phyloP scores from a whole-genome alignment of 192 early-diverging fungal genomes.

The Gonapodya prolifera region DNA sequence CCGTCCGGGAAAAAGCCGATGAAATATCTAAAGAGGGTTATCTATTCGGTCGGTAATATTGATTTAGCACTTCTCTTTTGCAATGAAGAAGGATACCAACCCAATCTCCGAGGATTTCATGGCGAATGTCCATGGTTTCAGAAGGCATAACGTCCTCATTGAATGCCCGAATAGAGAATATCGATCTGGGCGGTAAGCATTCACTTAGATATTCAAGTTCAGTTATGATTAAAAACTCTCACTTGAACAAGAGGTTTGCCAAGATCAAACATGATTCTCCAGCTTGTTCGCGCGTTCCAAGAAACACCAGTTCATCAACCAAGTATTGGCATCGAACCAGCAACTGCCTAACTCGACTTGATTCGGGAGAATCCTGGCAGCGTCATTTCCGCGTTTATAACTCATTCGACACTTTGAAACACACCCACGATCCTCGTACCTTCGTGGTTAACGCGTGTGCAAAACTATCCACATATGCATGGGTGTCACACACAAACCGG shows the following conservation, averaged over 20 bases:
- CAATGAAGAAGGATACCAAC: neutral
- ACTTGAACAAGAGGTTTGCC: slow-evolving; percentile 55
- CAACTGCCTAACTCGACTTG: neutral
- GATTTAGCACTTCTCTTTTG: too few species aligned
- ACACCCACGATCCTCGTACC: too few species aligned
- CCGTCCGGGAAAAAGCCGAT: neutral
- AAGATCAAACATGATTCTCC: slow-evolving; percentile 57
- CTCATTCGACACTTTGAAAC: neutral
- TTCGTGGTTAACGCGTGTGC: neutral
- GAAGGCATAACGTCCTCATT: neutral
- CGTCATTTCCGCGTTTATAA: neutral
- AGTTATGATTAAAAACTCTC: neutral
- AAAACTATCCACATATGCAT: neutral
- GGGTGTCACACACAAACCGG: neutral
- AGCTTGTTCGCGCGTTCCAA: slow-evolving; percentile 59
- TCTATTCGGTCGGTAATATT: too few species aligned
- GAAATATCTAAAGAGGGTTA: neutral
- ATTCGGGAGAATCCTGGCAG: neutral
- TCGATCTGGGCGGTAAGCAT: neutral
- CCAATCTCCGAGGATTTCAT: neutral
- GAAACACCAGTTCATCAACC: slow-evolving; percentile 62
- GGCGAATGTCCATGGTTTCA: neutral
- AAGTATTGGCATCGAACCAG: slow-evolving; percentile 27
- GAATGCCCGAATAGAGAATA: neutral
- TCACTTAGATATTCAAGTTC: neutral